Evolutionary conservation across 495 filamentous ascomycete genomes (phyloP).

Genomic region (Neurospora cerealis): DNA sequence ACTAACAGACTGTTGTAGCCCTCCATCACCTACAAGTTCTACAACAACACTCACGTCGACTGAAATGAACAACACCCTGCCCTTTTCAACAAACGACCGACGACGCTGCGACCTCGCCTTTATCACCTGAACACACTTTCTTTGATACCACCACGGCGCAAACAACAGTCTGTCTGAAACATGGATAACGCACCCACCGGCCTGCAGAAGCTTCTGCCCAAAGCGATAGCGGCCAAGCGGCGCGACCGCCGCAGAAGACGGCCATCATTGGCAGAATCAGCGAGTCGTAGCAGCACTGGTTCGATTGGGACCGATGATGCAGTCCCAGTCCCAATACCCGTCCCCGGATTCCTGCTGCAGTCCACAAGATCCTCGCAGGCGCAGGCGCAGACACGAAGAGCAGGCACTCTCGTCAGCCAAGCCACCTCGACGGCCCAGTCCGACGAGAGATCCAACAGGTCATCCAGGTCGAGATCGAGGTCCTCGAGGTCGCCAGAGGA

Average conservation of each 20-base stretch:
- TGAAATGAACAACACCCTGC: neutral
- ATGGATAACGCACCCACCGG: constrained; percentile 26
- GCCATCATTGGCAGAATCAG: constrained; percentile 11
- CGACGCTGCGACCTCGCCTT: neutral
- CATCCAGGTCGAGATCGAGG: neutral
- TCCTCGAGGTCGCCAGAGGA: neutral
- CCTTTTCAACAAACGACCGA: neutral
- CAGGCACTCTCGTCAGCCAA: neutral
- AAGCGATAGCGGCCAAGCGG: constrained; percentile 31
- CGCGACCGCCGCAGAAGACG: constrained; percentile 27
- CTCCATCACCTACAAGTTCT: neutral
- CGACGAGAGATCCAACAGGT: neutral
- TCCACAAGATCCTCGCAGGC: neutral
- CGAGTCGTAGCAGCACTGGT: constrained; percentile 8
- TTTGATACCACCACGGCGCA: neutral
- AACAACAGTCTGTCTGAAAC: neutral
- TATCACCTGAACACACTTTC: neutral
- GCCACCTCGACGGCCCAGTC: neutral
- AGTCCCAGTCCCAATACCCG: neutral
- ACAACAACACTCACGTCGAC: neutral
- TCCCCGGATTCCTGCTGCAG: neutral
- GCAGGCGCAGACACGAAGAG: neutral
- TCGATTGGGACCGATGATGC: neutral
- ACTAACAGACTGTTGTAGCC: neutral
- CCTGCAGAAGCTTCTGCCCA: constrained; percentile 40